phyloP scores from a whole-genome alignment of 331 rosid genomes.

The Quercus lobata region DNA sequence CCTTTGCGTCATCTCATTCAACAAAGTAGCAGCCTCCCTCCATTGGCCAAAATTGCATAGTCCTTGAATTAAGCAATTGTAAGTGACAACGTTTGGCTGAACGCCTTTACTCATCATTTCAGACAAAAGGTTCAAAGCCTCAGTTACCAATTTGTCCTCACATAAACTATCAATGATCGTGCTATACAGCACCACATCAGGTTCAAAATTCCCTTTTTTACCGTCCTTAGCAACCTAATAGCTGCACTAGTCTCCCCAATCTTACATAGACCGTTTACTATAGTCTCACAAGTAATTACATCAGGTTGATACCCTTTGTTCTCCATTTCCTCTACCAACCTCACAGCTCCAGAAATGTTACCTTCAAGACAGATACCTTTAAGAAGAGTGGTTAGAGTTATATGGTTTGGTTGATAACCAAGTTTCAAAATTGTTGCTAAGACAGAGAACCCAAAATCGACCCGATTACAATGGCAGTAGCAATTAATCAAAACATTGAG shows the following conservation, averaged over 20 bases:
- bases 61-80: background rate
- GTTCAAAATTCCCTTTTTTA: background rate
- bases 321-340: background rate
- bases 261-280: too few relatives aligned
- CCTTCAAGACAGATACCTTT: background rate
- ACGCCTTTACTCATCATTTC: background rate
- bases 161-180: conserved; percentile 12
- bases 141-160: background rate
- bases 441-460: background rate
- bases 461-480: background rate
- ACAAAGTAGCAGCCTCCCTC: background rate
- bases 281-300: too few relatives aligned
- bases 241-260: background rate
- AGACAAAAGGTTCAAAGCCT: background rate
- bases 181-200: background rate
- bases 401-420: background rate
- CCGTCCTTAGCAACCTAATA: background rate
- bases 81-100: conserved; percentile 3
- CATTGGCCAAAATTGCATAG: background rate
- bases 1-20: background rate
- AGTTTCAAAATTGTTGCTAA: background rate
- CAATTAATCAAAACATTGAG: background rate
- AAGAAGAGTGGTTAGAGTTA: background rate
- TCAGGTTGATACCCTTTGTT: background rate
- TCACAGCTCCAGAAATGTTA: background rate